Conservation (phyloP, 345 rosid genomes). For the Eucalyptus caleyi region DNA sequence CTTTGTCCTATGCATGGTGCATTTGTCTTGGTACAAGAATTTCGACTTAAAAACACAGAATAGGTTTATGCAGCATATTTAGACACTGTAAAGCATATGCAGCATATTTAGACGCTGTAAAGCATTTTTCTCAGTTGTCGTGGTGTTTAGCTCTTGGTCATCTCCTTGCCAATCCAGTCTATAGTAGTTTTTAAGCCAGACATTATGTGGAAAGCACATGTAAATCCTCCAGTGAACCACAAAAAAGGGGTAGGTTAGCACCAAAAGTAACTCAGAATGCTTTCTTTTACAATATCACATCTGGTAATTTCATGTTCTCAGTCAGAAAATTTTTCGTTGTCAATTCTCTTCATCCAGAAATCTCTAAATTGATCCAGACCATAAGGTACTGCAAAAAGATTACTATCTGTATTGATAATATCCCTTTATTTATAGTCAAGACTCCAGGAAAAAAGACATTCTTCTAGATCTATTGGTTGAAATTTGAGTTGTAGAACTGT, state of each 20-base stretch:
- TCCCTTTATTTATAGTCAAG: background rate
- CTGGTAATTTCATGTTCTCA: no score
- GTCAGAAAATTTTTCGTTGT: background rate
- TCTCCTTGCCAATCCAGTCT: background rate
- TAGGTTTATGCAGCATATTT: no score
- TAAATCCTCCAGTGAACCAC: background rate
- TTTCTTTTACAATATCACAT: no score
- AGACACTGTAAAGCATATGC: no score
- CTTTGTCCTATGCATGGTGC: background rate
- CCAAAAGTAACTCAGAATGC: no score
- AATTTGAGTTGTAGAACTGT: background rate
- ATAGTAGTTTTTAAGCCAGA: background rate
- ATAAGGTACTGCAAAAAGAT: background rate
- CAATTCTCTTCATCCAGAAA: background rate
- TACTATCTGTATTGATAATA: background rate
- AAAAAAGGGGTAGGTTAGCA: background rate
- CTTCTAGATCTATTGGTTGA: background rate
- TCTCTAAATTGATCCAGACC: background rate
- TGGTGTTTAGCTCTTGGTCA: background rate
- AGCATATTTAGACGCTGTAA: background rate
- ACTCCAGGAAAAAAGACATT: background rate
- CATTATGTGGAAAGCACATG: background rate
- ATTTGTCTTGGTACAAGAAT: background rate
- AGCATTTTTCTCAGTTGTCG: background rate
- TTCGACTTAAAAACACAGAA: rapidly evolving